Base-by-base conservation (phyloP, 345 rosid genomes). In the Murraya koenigii region DNA sequence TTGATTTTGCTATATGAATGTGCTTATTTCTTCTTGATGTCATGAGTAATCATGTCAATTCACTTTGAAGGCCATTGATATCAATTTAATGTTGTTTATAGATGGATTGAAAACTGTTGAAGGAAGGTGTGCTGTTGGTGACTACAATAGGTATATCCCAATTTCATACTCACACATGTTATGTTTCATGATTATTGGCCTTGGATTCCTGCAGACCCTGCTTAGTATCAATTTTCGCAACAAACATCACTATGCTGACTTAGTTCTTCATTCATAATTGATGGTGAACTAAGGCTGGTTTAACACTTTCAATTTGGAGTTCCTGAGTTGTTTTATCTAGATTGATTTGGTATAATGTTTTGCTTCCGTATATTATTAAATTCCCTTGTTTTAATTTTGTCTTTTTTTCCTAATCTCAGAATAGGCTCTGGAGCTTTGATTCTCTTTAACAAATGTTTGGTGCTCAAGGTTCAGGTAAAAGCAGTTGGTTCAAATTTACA, bases 61-160 rank as follows among this genome's bases (percentile, higher is more conserved):
- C 47, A 58, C 44, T 39, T 39, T 70, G 30, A 61, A 77, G 69
- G 55, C n/a, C 32, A 5, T 58, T 68, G 39, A 38, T 23, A 5
- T 61, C 69, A 35, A 26, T 68, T 60, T 76, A 68, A 63, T 64
- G 2, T 76, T 59, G 49, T 80, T 78, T 82, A 65, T 60, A 93
- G 98, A 89, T 85, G 95, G 98, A 58, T 38, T 80, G 41, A 92
- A 92, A 87, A 87, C 90, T 74, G 83, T 88, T 78, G 97, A 93
- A 87, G 97, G 98, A 83, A 88, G 98, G 76, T 93, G 98, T 79
- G 92, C 93, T 75, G 73, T 79, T 72, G 97, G 92, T 66, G 89
- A 88, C 76, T 89, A 90, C 82, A 87, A 81, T 71, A 77, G 88
- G 94, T 91, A 77, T 39, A 47, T 60, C 52, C 41, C 22, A 11